Evolutionary conservation across 768 basidiomycete genomes (phyloP), one percentile per base, ranked within the genome.

Genomic region (Zangia roseola): DNA sequence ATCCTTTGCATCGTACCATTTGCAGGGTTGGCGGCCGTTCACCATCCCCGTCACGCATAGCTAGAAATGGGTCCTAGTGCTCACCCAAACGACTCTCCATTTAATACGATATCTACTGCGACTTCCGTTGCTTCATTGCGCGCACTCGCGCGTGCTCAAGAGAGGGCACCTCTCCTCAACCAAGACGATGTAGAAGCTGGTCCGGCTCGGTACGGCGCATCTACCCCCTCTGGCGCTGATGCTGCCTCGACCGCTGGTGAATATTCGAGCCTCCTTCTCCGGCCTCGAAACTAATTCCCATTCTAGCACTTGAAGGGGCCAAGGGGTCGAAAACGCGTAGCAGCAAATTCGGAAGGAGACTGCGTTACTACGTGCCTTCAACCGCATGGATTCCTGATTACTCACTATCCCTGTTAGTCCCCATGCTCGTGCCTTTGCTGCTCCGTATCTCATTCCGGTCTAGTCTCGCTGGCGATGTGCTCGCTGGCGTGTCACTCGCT

Each of bases 401-500:
- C 57, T 81, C 82, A 0, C 58, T 77, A 14, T 82, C 83, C 17
- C 69, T 84, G 86, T 88, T 61, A 53, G 87, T 71, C 21, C 24
- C 38, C 31, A 21, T 41, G 2, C 1, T 31, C 39, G 43, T 45
- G 10, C 25, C 40, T 38, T 33, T 19, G 2, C n/a, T n/a, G 9
- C 21, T 17, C 17, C 17, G 21, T 19, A 14, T 37, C 48, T 56
- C 47, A 43, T 43, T 41, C 46, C 14, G 10, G 38, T 19, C 23
- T 52, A 84, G 82, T 34, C 71, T 86, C 20, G 72, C 77, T 10
- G 83, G 83, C 17, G 91, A 94, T 66, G 57, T 91, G n/a, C 73
- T 92, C 0, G 91, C 90, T 23, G 94, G 94, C 16, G 61, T 93
- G 24, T 93, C 93, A 0, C 83, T 97, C 9, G 87, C 88, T 17